Evolutionary conservation across 306 rosid species (phyloP).

Genomic region (Castanea sativa): DNA sequence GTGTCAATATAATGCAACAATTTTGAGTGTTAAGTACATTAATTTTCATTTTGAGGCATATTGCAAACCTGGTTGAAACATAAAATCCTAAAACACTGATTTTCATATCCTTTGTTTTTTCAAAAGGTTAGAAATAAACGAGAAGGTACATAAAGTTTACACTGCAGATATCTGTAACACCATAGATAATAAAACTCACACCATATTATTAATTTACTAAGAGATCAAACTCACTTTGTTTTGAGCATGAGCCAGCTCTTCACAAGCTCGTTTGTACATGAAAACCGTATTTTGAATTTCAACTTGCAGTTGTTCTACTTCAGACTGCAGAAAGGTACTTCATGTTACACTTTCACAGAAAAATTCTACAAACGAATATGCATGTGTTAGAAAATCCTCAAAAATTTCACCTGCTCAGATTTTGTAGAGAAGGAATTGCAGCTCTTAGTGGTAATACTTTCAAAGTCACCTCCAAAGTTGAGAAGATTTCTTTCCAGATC

Average conservation of each 20-base stretch:
- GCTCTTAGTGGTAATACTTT: constrained; percentile 25
- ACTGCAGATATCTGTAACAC: constrained; percentile 18
- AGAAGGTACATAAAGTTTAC: not conserved
- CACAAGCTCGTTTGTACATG: constrained; percentile 75
- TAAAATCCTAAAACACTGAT: constrained; percentile 2
- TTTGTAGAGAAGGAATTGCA: constrained; percentile 45
- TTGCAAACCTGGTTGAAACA: not conserved
- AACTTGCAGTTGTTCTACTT: constrained; percentile 59
- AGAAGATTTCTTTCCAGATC: constrained; percentile 38
- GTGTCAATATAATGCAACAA: constrained; percentile 2
- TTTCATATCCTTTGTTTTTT: not conserved
- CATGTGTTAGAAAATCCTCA: not conserved
- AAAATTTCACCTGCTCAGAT: constrained; percentile 50
- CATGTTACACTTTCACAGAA: not conserved
- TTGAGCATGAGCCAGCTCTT: constrained; percentile 72
- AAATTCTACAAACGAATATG: not conserved
- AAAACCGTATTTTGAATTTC: constrained; percentile 73
- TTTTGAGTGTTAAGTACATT: constrained; percentile 5
- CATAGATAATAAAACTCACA: constrained; percentile 32
- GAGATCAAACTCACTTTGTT: constrained; percentile 54
- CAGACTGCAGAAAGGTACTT: constrained; percentile 41
- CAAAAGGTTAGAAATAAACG: not conserved
- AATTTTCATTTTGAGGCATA: not conserved
- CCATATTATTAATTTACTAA: not conserved
- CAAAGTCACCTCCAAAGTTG: constrained; percentile 35